Conservation (phyloP, 441 rosid species). For the Cnidoscolus chayamansa region DNA sequence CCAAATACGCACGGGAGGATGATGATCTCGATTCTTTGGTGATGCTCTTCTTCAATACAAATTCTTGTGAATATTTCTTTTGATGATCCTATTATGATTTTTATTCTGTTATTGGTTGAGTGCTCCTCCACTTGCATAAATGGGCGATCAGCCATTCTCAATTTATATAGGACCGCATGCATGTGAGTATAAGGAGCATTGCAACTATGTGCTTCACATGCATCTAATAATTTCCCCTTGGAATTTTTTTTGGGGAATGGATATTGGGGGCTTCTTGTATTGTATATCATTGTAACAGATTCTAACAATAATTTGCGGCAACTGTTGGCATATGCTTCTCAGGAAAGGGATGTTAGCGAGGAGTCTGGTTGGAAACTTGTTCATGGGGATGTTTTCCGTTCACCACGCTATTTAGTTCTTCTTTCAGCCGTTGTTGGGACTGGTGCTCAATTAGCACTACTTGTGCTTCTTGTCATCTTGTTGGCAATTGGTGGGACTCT, state of each 20-base stretch:
- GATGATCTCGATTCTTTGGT: slow-evolving; percentile 96
- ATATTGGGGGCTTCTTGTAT: too few species aligned
- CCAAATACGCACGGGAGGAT: slow-evolving; percentile 95
- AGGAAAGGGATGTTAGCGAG: slow-evolving; percentile 98
- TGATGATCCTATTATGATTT: background rate
- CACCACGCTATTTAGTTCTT: slow-evolving; percentile 61
- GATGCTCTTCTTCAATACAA: slow-evolving; percentile 23
- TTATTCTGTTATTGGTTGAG: background rate
- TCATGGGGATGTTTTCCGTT: slow-evolving; percentile 94
- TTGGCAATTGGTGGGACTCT: slow-evolving; percentile 90
- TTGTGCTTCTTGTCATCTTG: slow-evolving; percentile 91
- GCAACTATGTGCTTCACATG: too few species aligned
- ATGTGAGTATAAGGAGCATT: too few species aligned
- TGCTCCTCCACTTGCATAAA: too few species aligned
- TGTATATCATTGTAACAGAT: slow-evolving; percentile 9
- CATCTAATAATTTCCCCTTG: too few species aligned
- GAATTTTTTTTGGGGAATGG: background rate
- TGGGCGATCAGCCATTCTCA: too few species aligned
- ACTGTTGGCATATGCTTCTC: slow-evolving; percentile 11
- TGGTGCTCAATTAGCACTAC: slow-evolving; percentile 91
- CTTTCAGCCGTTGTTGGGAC: slow-evolving; percentile 95
- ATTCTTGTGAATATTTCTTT: background rate
- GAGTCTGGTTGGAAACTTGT: slow-evolving; percentile 99
- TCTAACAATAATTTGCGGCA: slow-evolving; percentile 18
- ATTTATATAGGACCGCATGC: too few species aligned